These are phyloP conservation scores for Macrophomina phaseolina DNA, from an alignment of 2,329 filamentous ascomycete species.

Conservation along the genomic window DNA sequence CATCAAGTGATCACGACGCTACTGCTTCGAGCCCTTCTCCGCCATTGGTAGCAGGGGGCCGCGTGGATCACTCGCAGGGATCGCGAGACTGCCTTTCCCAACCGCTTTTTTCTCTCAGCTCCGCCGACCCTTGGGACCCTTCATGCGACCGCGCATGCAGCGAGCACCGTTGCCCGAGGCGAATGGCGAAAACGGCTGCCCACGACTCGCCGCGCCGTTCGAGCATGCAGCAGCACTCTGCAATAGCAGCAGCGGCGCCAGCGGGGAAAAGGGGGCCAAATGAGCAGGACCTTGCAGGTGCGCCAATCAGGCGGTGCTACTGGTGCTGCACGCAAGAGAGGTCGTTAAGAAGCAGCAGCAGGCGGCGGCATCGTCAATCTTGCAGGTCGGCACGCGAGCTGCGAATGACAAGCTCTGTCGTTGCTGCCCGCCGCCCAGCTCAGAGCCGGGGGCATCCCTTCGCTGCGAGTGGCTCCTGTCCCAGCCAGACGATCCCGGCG, in stretches of 20 bases:
- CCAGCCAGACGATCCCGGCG: slow-evolving; percentile 24
- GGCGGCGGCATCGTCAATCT: slow-evolving; percentile 15
- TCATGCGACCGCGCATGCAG: slow-evolving; percentile 19
- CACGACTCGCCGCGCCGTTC: slow-evolving; percentile 10
- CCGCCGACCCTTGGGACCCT: slow-evolving; percentile 6
- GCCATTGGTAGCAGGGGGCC: slow-evolving; percentile 10
- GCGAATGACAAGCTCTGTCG: slow-evolving; percentile 13
- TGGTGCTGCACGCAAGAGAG: slow-evolving; percentile 20
- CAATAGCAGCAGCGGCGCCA: background rate
- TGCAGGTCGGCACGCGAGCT: slow-evolving; percentile 12
- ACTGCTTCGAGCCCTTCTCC: slow-evolving; percentile 25
- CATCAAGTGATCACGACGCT: slow-evolving; percentile 18
- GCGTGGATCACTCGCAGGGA: slow-evolving; percentile 27
- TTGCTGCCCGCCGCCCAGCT: slow-evolving; percentile 16
- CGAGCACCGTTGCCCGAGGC: slow-evolving; percentile 21
- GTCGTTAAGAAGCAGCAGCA: slow-evolving; percentile 15
- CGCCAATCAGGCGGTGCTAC: slow-evolving; percentile 18
- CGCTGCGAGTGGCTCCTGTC: slow-evolving; percentile 22
- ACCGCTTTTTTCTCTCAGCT: slow-evolving; percentile 19
- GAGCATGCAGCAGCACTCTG: background rate
- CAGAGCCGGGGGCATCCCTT: slow-evolving; percentile 21
- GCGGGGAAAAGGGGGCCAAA: slow-evolving; percentile 3
- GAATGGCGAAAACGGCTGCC: slow-evolving; percentile 17
- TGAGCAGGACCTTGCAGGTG: slow-evolving; percentile 17
- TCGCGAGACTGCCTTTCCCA: slow-evolving; percentile 21